Evolutionary conservation across 2,329 filamentous ascomycete genomes (phyloP).

Genomic region (Sclerotinia borealis): DNA sequence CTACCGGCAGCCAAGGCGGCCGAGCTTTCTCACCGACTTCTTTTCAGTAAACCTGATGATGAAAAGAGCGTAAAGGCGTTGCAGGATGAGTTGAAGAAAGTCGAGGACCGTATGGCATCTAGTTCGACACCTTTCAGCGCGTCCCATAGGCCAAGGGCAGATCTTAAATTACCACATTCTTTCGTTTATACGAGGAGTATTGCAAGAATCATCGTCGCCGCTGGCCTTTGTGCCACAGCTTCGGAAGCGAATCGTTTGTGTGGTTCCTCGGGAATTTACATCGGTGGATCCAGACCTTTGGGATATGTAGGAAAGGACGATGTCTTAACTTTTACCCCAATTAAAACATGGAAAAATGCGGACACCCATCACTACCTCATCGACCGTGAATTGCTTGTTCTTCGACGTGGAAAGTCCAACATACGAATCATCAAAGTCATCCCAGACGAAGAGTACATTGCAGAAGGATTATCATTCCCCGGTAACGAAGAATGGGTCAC

Average conservation of each 20-base stretch:
- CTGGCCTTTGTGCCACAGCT: conserved; percentile 50
- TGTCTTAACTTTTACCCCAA: conserved; percentile 53
- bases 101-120: background rate
- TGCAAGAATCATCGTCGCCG: conserved; percentile 52
- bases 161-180: conserved; percentile 54
- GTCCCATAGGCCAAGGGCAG: conserved; percentile 45
- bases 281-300: conserved; percentile 47
- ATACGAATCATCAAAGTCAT: conserved; percentile 56
- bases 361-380: conserved; percentile 57
- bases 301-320: conserved; percentile 38
- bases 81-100: background rate
- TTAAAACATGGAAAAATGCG: conserved; percentile 52
- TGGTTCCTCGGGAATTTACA: conserved; percentile 50
- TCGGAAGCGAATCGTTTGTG: conserved; percentile 56
- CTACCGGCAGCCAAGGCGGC: conserved; percentile 55
- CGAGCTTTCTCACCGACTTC: conserved; percentile 47
- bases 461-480: conserved; percentile 1
- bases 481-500: background rate
- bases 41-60: conserved; percentile 34
- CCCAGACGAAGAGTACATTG: conserved; percentile 41
- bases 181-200: conserved; percentile 51
- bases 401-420: conserved; percentile 59
- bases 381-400: conserved; percentile 50
- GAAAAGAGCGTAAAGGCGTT: conserved; percentile 18
- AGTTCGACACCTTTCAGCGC: conserved; percentile 18